Percentiles rank a stretch among this genome's conserved stretches.
Evolutionary conservation across 1,284 basidiomycete genomes (phyloP).

Genomic region (Omphalotus olearius): DNA sequence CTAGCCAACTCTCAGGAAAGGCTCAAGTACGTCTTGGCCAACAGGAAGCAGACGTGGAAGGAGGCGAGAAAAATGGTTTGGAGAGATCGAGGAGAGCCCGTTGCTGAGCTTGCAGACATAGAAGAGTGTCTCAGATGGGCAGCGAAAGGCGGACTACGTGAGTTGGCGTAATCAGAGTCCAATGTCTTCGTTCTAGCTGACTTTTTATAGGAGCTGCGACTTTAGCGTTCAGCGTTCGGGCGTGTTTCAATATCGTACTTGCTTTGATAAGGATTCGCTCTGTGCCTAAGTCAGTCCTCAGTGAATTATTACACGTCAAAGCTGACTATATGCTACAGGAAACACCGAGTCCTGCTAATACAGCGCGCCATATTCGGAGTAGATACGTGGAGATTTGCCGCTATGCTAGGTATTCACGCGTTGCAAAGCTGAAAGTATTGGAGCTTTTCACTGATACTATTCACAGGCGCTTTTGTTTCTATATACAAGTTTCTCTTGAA

Average conservation of each 20-base stretch:
- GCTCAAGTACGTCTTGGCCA: slow-evolving; percentile 57
- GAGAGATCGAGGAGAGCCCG: slow-evolving; percentile 77
- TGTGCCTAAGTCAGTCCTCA: slow-evolving; percentile 49
- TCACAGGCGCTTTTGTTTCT: slow-evolving; percentile 70
- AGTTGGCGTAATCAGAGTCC: slow-evolving; percentile 31
- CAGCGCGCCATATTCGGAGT: slow-evolving; percentile 75
- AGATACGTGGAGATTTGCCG: slow-evolving; percentile 79
- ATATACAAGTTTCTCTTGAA: slow-evolving; percentile 84
- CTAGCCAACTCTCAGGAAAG: slow-evolving; percentile 76
- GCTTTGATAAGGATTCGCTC: slow-evolving; percentile 65
- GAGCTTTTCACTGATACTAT: neutral
- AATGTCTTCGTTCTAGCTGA: neutral
- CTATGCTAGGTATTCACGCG: slow-evolving; percentile 66
- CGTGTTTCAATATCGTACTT: slow-evolving; percentile 77
- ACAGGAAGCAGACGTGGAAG: slow-evolving; percentile 66
- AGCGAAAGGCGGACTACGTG: slow-evolving; percentile 68
- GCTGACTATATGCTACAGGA: slow-evolving; percentile 25
- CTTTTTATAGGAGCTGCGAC: slow-evolving; percentile 65
- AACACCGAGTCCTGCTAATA: slow-evolving; percentile 55
- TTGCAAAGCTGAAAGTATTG: slow-evolving; percentile 16
- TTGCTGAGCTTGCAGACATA: slow-evolving; percentile 62
- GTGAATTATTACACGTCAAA: neutral
- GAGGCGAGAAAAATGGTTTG: slow-evolving; percentile 79
- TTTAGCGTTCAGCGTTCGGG: slow-evolving; percentile 76
- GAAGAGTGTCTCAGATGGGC: slow-evolving; percentile 76